Evolutionary conservation across 768 basidiomycete genomes (phyloP).

Genomic region (Lanmaoa rubissima): DNA sequence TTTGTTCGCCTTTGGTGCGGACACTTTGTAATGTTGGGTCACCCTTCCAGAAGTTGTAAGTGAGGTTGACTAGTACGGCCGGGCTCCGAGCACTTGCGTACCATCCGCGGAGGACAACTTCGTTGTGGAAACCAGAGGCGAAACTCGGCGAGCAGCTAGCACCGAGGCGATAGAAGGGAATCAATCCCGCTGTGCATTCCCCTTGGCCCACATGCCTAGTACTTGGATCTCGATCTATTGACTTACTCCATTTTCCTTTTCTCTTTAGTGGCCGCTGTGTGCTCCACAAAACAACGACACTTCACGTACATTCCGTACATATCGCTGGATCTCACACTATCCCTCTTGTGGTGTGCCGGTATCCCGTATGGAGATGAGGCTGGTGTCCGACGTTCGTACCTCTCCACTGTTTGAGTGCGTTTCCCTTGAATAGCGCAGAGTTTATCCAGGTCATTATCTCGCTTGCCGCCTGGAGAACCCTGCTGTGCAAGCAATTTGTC

Average conservation of each 20-base stretch:
- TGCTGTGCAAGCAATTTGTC: neutral
- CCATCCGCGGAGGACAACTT: neutral
- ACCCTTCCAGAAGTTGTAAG: neutral
- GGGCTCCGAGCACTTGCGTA: neutral
- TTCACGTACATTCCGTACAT: neutral
- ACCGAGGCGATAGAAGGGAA: neutral
- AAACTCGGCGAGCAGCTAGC: neutral
- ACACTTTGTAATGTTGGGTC: neutral
- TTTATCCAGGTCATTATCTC: neutral
- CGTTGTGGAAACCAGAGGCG: neutral
- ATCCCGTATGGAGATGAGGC: slow-evolving; percentile 2
- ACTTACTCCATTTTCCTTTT: neutral
- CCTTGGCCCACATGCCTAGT: neutral
- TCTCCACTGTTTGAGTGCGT: neutral
- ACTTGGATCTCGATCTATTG: slow-evolving; percentile 1
- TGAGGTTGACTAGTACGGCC: neutral
- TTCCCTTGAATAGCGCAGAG: neutral
- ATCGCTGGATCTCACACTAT: neutral
- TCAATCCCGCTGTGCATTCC: neutral
- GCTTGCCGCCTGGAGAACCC: neutral
- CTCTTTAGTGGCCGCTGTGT: neutral
- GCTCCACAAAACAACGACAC: neutral
- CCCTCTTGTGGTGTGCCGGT: neutral
- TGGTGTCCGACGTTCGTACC: neutral
- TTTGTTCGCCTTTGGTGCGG: neutral